Evolutionary conservation across 305 asterid genomes (phyloP).

Genomic region (Euphrasia arctica): DNA sequence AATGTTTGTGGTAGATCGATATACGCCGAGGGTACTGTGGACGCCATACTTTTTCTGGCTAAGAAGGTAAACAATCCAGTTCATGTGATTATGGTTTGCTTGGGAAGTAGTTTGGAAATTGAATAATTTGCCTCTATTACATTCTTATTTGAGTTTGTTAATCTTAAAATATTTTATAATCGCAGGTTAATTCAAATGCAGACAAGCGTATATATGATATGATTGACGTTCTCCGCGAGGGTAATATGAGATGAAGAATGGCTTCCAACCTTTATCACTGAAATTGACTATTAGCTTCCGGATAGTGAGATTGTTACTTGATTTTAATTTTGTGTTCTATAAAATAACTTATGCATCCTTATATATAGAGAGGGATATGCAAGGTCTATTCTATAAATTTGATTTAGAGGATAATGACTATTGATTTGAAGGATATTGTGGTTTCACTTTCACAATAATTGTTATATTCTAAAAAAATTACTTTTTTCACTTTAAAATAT

Average conservation of each 20-base stretch:
- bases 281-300: slow-evolving; percentile 6
- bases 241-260: slow-evolving; percentile 48
- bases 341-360: background rate
- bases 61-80: slow-evolving; percentile 51
- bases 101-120: background rate
- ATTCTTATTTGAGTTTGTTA: background rate
- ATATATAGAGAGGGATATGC: too few species aligned
- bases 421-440: too few species aligned
- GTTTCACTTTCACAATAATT: too few species aligned
- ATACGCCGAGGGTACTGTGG: slow-evolving; percentile 92
- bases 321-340: too few species aligned
- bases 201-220: slow-evolving; percentile 72
- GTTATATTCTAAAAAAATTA: too few species aligned
- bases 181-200: slow-evolving; percentile 64
- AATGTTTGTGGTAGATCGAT: slow-evolving; percentile 97
- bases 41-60: slow-evolving; percentile 84
- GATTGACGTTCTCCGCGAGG: slow-evolving; percentile 93
- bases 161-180: slow-evolving; percentile 16
- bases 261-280: slow-evolving; percentile 2
- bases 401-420: too few species aligned
- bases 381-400: too few species aligned
- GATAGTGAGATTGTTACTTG: background rate
- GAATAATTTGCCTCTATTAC: background rate
- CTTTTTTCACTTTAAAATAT: too few species aligned
- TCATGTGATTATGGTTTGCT: background rate